Base-by-base conservation (phyloP, 2,329 filamentous ascomycete species). In the Hyphodiscus sp. region DNA sequence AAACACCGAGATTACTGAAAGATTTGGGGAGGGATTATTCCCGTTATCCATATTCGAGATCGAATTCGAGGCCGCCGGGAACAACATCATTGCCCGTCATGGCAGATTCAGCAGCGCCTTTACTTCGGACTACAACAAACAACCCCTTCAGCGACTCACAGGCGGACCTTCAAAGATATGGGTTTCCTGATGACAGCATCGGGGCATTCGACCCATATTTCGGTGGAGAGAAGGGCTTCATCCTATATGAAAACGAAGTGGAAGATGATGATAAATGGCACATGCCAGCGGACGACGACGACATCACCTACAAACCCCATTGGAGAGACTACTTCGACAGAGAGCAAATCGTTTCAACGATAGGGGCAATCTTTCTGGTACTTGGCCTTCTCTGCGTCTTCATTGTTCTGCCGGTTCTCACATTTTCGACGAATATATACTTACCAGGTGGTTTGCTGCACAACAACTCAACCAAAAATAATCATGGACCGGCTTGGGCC, bases 211-310 rank as follows among this genome's bases (percentile, higher is more conserved):
- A 58, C 63, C 65, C 72, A 20, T 74, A 74, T 52, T 67, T 69
- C 38, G 71, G 69, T 20, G 69, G 70, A 46, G 67, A 68, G 20
- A 64, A 65, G 30, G 64, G 64, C 1, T 68, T 68, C 43, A 66
- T 76, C 4, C 61, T 80, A 19, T 76, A 76, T 57, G 67, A 69
- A 15, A 72, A 79, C 55, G 71, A 78, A 55, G 69, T 73, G 47
- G 78, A 81, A 61, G 71, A 71, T 23, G 78, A 81, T 56, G 78
- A 81, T 56, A 73, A 75, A 23, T 71, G 79, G 65, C 78, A 81
- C 54, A 75, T 77, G 69, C 77, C 78, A 10, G 67, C 69, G 46
- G 73, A 73, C 47, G 74, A 78, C 57, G 76, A 78, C 54, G 76
- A 78, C 54, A 67, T 51, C 9, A 54, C 26, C 6, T 71, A 53